Base-by-base conservation (phyloP, 371 early-diverging fungal genomes). In the Mucor saturninus region DNA sequence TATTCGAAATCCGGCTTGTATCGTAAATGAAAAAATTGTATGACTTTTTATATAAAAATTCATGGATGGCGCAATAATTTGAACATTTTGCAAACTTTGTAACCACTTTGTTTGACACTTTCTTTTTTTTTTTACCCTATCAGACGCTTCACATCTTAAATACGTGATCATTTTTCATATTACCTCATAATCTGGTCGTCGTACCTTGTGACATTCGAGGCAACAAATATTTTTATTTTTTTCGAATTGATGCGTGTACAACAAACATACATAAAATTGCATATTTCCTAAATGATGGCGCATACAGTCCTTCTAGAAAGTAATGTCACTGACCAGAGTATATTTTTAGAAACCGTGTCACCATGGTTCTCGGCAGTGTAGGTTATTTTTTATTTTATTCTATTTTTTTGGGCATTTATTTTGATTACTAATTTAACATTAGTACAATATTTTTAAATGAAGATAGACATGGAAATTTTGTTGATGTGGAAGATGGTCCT, bases 381-480 rank as follows among this genome's bases (percentile, higher is more conserved):
- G 21, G 21, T 21, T 21, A 0, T 21, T 21, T 21, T 21, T 21
- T 21, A 0, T 21, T 21, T 21, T n/a, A n/a, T n/a, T n/a, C n/a
- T n/a, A n/a, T 21, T 21, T 21, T 21, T 21, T 21, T 21, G 21
- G 21, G 21, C 21, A 21, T 21, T 21, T 21, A 21, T 21, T 21
- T 21, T 21, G 21, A 21, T 21, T 0, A 21, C 21, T 21, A 35
- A 8, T 35, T 35, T 35, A 35, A 35, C 35, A 35, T 35, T 4
- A 35, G 35, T 35, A 8, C 35, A 35, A 35, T 35, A 58, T 65
- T 62, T 65, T 62, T 69, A 32, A 63, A 39, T 65, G 62, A 62
- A 70, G 60, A 65, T 59, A 64, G 65, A 39, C 43, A 60, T 30
- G 71, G 62, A 21, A 48, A 55, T 59, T 61, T 57, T 21, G 52